phyloP scores from a whole-genome alignment of 1,139 yeast species.

The Hyphopichia burtonii region DNA sequence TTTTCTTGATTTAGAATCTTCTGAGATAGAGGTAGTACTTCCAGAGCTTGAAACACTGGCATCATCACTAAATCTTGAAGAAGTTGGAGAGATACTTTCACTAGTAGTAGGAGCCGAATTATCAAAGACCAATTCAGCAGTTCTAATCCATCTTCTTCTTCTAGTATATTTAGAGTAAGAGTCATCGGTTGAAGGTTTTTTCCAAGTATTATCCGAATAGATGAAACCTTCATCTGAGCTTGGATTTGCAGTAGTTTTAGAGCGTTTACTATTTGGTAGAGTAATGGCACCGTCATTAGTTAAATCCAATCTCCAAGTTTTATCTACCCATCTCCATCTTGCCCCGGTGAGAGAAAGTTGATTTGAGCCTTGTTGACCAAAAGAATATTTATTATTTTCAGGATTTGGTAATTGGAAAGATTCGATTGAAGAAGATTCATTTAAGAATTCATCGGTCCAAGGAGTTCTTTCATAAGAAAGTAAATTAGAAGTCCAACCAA shows the following conservation, averaged over 20 bases:
- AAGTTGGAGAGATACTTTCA: not conserved
- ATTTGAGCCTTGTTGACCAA: slow-evolving; percentile 22
- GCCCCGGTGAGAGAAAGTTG: slow-evolving; percentile 49
- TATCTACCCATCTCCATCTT: slow-evolving; percentile 93
- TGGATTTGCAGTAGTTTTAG: slow-evolving; percentile 76
- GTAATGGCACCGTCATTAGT: slow-evolving; percentile 87
- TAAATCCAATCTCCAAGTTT: slow-evolving; percentile 85
- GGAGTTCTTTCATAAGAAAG: slow-evolving; percentile 91
- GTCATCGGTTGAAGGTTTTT: slow-evolving; percentile 84
- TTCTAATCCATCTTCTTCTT: slow-evolving; percentile 92
- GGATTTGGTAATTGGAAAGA: slow-evolving; percentile 78
- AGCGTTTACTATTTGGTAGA: slow-evolving; percentile 58
- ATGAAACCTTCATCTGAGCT: slow-evolving; percentile 79
- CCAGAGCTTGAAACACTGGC: slow-evolving; percentile 2
- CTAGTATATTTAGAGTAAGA: slow-evolving; percentile 88
- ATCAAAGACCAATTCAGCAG: slow-evolving; percentile 75
- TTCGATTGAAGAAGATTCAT: slow-evolving; percentile 78
- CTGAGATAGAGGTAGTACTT: slow-evolving; percentile 2
- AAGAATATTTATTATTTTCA: slow-evolving; percentile 27
- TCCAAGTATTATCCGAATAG: slow-evolving; percentile 92
- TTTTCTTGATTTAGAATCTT: slow-evolving; percentile 14
- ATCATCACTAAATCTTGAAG: slow-evolving; percentile 2
- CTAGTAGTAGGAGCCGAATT: slow-evolving; percentile 7
- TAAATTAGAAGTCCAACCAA: slow-evolving; percentile 94
- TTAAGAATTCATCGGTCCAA: slow-evolving; percentile 95